Conservation (phyloP, 1,284 basidiomycete genomes). For the Taiwanofungus camphoratus region DNA sequence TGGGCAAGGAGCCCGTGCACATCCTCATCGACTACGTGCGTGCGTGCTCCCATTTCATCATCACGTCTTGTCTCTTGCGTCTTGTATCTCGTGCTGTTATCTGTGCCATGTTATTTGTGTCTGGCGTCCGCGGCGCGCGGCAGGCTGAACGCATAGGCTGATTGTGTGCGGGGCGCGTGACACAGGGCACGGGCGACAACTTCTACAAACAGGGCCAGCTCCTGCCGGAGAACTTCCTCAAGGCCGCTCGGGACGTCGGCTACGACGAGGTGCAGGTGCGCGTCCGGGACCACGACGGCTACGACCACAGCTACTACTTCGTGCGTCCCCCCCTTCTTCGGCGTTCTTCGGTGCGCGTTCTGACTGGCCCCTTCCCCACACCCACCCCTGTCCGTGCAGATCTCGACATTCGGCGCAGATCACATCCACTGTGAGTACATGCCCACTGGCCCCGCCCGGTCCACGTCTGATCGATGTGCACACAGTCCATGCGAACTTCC, state of each 20-base stretch:
- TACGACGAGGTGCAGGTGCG: slow-evolving; percentile 74
- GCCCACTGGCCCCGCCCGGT: background rate
- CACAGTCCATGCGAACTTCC: slow-evolving; percentile 71
- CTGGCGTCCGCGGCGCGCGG: background rate
- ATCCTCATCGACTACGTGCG: slow-evolving; percentile 82
- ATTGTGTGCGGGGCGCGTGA: slow-evolving; percentile 6
- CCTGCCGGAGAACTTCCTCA: slow-evolving; percentile 83
- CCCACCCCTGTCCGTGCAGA: slow-evolving; percentile 29
- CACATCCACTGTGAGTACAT: slow-evolving; percentile 34
- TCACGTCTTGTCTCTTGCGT: background rate
- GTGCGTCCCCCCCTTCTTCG: slow-evolving; percentile 41
- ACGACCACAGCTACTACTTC: slow-evolving; percentile 93
- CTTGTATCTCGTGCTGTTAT: background rate
- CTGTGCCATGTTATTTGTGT: too few species aligned
- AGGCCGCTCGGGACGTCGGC: slow-evolving; percentile 69
- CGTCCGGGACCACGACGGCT: slow-evolving; percentile 81
- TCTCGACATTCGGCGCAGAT: slow-evolving; percentile 61
- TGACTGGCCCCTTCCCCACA: background rate
- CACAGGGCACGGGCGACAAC: slow-evolving; percentile 77
- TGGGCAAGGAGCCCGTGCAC: slow-evolving; percentile 58
- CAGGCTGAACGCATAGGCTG: background rate
- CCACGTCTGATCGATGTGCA: slow-evolving; percentile 1
- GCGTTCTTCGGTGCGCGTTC: slow-evolving; percentile 3
- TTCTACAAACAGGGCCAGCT: slow-evolving; percentile 87
- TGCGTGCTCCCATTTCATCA: slow-evolving; percentile 3